Conservation (phyloP, 2,329 filamentous ascomycete species). For the Arthrocladium fulminans region DNA sequence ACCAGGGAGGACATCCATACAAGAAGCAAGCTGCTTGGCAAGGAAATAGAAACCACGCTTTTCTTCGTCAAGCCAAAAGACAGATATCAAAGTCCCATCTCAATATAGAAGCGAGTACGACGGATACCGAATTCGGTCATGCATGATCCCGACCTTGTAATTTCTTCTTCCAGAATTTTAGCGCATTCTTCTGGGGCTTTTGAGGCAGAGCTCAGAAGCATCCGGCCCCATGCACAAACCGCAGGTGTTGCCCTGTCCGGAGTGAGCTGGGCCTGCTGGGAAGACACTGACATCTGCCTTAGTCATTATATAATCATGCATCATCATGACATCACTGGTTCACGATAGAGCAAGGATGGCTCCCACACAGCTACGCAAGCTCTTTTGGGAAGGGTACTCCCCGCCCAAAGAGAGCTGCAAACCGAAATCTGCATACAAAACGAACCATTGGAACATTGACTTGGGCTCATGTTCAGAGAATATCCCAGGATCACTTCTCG, state of each 20-base stretch:
- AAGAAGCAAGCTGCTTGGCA: no score
- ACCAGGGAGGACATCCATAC: no score
- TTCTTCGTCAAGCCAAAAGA: not conserved
- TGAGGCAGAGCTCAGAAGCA: no score
- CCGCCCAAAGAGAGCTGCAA: not conserved
- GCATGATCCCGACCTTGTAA: not conserved
- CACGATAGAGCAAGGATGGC: not conserved
- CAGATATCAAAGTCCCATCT: not conserved
- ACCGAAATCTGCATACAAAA: not conserved
- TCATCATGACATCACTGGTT: slow-evolving; percentile 7
- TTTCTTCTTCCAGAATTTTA: not conserved
- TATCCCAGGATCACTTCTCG: not conserved
- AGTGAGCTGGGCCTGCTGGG: not conserved
- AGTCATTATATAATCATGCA: slow-evolving; percentile 3
- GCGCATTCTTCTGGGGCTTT: not conserved
- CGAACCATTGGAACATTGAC: not conserved
- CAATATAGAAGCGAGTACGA: slow-evolving; percentile 1
- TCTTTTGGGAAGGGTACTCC: not conserved
- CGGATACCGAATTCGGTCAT: not conserved
- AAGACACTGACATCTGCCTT: not conserved
- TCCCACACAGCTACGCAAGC: not conserved
- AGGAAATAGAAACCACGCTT: no score
- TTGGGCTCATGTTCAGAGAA: not conserved
- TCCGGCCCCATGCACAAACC: no score
- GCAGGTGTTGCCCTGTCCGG: not conserved